A percentile compares a stretch with the other conserved stretches of the same genome.
Conservation (phyloP, 2,329 filamentous ascomycete genomes). For the Nigrograna mackinnonii region DNA sequence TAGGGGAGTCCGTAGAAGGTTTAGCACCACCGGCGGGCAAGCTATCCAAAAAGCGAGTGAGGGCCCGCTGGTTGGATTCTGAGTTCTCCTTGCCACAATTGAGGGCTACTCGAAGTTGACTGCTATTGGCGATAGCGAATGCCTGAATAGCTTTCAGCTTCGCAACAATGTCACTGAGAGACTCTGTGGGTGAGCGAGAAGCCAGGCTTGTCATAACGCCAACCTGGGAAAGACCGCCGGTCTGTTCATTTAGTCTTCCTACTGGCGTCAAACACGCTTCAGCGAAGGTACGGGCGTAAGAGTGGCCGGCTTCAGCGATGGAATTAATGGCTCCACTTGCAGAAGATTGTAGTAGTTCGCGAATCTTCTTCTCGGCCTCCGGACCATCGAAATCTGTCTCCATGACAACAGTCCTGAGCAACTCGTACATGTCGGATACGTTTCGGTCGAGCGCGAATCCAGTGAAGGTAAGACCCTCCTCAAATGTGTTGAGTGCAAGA, state of each 20-base stretch:
- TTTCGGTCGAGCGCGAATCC: constrained; percentile 91
- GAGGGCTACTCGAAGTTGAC: constrained; percentile 75
- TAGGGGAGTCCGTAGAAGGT: constrained; percentile 26
- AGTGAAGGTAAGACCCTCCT: constrained; percentile 81
- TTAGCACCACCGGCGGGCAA: constrained; percentile 51
- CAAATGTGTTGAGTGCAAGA: constrained; percentile 68
- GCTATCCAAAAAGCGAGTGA: constrained; percentile 70
- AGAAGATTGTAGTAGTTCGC: constrained; percentile 82
- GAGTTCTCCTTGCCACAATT: constrained; percentile 82
- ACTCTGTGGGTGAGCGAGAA: constrained; percentile 69
- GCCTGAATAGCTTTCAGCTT: constrained; percentile 86
- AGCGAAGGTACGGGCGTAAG: constrained; percentile 81
- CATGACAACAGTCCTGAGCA: constrained; percentile 76
- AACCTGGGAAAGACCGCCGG: constrained; percentile 88
- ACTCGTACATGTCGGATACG: constrained; percentile 85
- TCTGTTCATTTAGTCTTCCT: constrained; percentile 77
- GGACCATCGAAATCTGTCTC: constrained; percentile 90
- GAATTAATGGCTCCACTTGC: constrained; percentile 90
- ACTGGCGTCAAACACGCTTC: constrained; percentile 76
- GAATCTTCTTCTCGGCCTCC: constrained; percentile 78
- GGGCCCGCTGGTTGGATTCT: constrained; percentile 67
- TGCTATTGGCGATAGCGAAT: constrained; percentile 70
- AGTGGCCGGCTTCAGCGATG: constrained; percentile 87
- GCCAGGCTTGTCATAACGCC: constrained; percentile 81
- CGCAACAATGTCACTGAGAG: constrained; percentile 72